Conservation (phyloP, 1,284 basidiomycete genomes). For the Meripilus lineatus region DNA sequence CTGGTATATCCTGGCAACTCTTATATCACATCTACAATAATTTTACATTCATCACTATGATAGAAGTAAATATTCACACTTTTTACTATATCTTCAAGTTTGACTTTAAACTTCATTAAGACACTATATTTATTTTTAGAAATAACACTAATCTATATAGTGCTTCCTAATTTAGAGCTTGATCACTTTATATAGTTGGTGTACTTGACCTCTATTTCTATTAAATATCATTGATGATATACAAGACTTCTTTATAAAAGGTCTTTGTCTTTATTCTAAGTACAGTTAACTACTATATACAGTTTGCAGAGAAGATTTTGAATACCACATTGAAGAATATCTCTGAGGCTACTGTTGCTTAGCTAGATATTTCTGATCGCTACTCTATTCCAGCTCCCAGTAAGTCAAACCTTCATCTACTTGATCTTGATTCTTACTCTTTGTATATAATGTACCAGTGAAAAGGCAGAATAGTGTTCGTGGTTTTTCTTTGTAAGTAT, state of each 20-base stretch:
- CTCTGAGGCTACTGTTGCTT: slow-evolving; percentile 30
- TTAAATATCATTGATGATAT: slow-evolving; percentile 38
- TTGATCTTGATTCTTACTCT: no score
- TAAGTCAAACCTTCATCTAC: no score
- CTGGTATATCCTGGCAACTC: slow-evolving; percentile 33
- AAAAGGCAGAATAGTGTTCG: no score
- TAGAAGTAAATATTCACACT: slow-evolving; percentile 38
- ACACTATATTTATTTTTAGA: slow-evolving; percentile 29
- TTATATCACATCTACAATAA: slow-evolving; percentile 29
- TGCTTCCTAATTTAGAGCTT: slow-evolving; percentile 22
- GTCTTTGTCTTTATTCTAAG: slow-evolving; percentile 31
- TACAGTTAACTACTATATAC: slow-evolving; percentile 29
- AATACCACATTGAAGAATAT: slow-evolving; percentile 28
- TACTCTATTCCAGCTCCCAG: no score
- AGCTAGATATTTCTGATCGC: slow-evolving; percentile 27
- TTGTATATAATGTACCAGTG: no score
- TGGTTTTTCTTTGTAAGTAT: no score
- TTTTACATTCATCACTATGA: slow-evolving; percentile 41
- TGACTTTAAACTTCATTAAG: slow-evolving; percentile 34
- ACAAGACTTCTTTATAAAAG: slow-evolving; percentile 31
- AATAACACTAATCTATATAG: slow-evolving; percentile 25
- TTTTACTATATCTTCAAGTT: slow-evolving; percentile 31
- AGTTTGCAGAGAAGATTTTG: slow-evolving; percentile 30
- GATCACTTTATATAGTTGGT: slow-evolving; percentile 42
- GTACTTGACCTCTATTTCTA: slow-evolving; percentile 42